Evolutionary conservation across 1,284 basidiomycete genomes (phyloP), one percentile per base, ranked within the genome.

Genomic region (Termitomyces sp.): DNA sequence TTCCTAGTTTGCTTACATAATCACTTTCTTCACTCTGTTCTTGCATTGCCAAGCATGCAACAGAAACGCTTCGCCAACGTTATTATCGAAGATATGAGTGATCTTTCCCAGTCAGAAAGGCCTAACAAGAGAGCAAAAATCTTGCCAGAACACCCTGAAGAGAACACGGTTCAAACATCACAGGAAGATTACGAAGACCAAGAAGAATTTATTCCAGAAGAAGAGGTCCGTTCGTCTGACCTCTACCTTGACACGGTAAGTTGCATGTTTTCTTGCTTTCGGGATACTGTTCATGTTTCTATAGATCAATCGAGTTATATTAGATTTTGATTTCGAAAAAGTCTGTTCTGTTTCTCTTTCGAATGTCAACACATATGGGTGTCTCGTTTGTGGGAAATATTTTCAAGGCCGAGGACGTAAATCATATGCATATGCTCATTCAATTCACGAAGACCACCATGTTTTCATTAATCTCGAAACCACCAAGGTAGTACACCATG

Each of bases 251-350:
- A 99, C 72, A 98, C 96, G 50, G 94, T 91, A 69, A 62, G 68
- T 62, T 26, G 42, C 24, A 3, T 49, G n/a, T 41, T 8, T 24
- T 28, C 7, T 33, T 13, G 28, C 31, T 41, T 39, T 24, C 21
- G 21, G 37, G 7, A 43, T 16, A 6, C 14, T 18, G 13, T 51
- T 52, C 14, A 48, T 45, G 56, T 54, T 59, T 54, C 31, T 58
- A 51, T 62, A 93, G 94, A 89, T 97, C 59, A 93, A 95, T 65
- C 81, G 94, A 53, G 81, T 80, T 51, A 78, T 86, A 37, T 84
- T 99, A 56, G 97, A 99, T 71, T 99, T 99, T 71, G 97, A 99
- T 73, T 99, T 99, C 66, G 97, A 99, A 75, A 93, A 96, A 76
- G 81, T 99, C 28, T 99, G 97, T 77, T 97, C 93, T 8, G 93